Conservation (phyloP, 75 land plant species). For the Pseudotsuga menziesii region DNA sequence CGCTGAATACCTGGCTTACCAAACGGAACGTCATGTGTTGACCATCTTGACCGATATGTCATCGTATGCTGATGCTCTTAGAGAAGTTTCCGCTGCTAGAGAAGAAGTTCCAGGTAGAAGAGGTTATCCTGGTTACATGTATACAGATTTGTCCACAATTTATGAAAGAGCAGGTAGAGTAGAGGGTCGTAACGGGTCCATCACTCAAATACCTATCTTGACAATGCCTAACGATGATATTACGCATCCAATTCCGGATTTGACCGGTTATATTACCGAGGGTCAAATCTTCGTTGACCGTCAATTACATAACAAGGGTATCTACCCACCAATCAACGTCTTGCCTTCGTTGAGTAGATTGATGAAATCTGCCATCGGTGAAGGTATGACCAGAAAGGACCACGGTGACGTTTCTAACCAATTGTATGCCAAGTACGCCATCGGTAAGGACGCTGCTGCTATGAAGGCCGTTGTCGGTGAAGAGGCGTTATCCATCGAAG, state of each 20-base stretch:
- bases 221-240: constrained; percentile 58
- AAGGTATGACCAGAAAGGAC: constrained; percentile 48
- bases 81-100: constrained; percentile 54
- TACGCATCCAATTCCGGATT: constrained; percentile 49
- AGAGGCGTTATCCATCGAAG: constrained; percentile 45
- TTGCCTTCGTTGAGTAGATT: constrained; percentile 42
- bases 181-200: constrained; percentile 48
- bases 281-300: constrained; percentile 47
- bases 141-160: constrained; percentile 47
- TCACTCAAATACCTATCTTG: constrained; percentile 49
- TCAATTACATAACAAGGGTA: constrained; percentile 43
- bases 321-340: constrained; percentile 36
- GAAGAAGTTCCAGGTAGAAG: constrained; percentile 56
- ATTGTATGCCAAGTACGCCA: constrained; percentile 45
- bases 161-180: constrained; percentile 51
- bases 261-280: constrained; percentile 54
- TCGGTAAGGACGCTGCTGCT: constrained; percentile 46
- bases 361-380: constrained; percentile 54
- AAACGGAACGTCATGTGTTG: constrained; percentile 41
- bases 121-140: constrained; percentile 58
- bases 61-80: constrained; percentile 52
- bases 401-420: constrained; percentile 45
- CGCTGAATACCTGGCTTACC: constrained; percentile 49
- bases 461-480: constrained; percentile 59
- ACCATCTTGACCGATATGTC: constrained; percentile 51